Evolutionary conservation across 352 stramenopile genomes (phyloP), one percentile per base, ranked within the genome.

Genomic region (Phytophthora meadii): DNA sequence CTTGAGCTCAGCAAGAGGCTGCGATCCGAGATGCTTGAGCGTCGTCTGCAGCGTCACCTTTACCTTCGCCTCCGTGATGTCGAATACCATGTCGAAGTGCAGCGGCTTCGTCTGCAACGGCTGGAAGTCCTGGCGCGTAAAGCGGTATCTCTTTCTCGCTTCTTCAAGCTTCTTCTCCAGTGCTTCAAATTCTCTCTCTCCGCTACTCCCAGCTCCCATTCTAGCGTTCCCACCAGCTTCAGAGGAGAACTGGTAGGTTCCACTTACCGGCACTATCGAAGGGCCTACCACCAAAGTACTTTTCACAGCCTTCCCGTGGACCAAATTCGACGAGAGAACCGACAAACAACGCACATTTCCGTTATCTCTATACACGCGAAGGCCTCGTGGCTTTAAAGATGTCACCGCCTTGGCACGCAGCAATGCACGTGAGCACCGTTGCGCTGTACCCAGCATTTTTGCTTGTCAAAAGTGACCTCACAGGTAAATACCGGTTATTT

Each of bases 51-150:
- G 75, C 67, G 77, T 87, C 59, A 92, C 83, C 55, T 81, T 84
- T 17, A 80, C 76, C 57, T 82, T 73, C 28, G 52, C 59, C 59
- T 90, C 77, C 4, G 77, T 80, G n/a, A 93, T 77, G 54, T 92
- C 84, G 40, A 93, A 93, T 1, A 90, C 76, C 82, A 92, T 90
- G 69, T 93, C 81, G 34, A 90, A 90, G 71, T 93, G 84, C 45
- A 93, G 65, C 14, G 84, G 84, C 68, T 82, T 86, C 25, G 83
- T 92, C 7, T 58, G 49, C 47, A 93, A 70, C 27, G 84, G 77
- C 55, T 78, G 61, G 53, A 93, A 93, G 60, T 93, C 77, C 12
- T 76, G 49, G 46, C 82, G 81, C 37, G 80, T 88, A 60, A 90
- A 93, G 61, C 84, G 84, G 54, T 90, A 93, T 49, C 77, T 90